A percentile compares a stretch with the other conserved stretches of the same genome.
These are phyloP conservation scores for Nothopassalora personata DNA, from an alignment of 2,329 filamentous ascomycete species.

Conservation along the genomic window DNA sequence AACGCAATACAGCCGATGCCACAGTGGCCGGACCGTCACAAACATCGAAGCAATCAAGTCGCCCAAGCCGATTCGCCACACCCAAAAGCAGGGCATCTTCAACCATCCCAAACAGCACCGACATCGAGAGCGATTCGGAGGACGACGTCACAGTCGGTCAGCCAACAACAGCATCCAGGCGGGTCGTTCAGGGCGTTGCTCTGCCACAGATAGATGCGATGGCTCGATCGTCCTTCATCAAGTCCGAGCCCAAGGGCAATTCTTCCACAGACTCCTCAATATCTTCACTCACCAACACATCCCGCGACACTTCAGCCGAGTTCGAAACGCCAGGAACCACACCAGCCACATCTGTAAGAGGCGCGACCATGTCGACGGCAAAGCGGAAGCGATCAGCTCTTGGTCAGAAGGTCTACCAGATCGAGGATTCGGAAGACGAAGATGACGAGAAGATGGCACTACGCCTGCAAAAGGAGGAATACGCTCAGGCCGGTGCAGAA, in stretches of 20 bases:
- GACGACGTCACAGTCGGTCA: slow-evolving; percentile 13
- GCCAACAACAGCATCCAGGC: background rate
- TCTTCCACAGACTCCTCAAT: slow-evolving; percentile 18
- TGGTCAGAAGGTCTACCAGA: slow-evolving; percentile 20
- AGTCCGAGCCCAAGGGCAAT: slow-evolving; percentile 11
- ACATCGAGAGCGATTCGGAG: slow-evolving; percentile 6
- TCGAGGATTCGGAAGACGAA: slow-evolving; percentile 25
- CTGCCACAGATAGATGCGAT: slow-evolving; percentile 16
- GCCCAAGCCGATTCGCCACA: slow-evolving; percentile 3
- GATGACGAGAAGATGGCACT: slow-evolving; percentile 29
- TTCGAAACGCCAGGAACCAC: slow-evolving; percentile 61
- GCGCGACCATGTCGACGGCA: slow-evolving; percentile 17
- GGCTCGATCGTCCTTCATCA: slow-evolving; percentile 16
- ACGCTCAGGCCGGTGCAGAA: slow-evolving; percentile 17
- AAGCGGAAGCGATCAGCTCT: slow-evolving; percentile 33
- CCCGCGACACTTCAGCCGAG: slow-evolving; percentile 43
- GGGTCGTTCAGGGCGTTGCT: slow-evolving; percentile 15
- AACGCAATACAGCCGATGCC: background rate
- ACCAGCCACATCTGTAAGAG: slow-evolving; percentile 42
- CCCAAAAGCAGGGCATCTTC: background rate
- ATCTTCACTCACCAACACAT: slow-evolving; percentile 22
- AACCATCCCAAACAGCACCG: background rate
- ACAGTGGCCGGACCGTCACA: background rate
- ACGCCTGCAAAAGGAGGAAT: slow-evolving; percentile 35
- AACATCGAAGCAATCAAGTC: background rate